Percentiles rank a stretch among this genome's conserved stretches.
phyloP scores from a whole-genome alignment of 495 filamentous ascomycete genomes.

The Xylaria palmicola region DNA sequence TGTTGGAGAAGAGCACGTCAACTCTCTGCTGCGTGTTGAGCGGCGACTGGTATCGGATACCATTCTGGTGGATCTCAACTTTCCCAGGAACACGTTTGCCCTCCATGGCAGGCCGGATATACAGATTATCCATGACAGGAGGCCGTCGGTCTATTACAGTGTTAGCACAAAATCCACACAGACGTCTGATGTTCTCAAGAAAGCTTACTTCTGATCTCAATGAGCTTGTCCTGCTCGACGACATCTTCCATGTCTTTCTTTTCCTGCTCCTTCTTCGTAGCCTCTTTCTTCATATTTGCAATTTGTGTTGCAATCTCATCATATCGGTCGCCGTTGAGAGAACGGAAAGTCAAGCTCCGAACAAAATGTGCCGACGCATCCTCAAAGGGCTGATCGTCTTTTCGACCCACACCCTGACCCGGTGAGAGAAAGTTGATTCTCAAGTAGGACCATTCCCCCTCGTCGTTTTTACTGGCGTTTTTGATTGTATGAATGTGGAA shows the following conservation, averaged over 20 bases:
- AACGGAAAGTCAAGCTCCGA: slow-evolving; percentile 89
- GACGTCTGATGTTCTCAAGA: not conserved
- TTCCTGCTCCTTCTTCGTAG: slow-evolving; percentile 88
- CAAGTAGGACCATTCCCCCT: slow-evolving; percentile 89
- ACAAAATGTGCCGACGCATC: slow-evolving; percentile 95
- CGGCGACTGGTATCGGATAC: slow-evolving; percentile 94
- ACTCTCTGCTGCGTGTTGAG: slow-evolving; percentile 76
- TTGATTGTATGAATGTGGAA: slow-evolving; percentile 99
- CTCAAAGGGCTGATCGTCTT: slow-evolving; percentile 98
- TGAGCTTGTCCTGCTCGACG: slow-evolving; percentile 96
- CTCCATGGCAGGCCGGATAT: slow-evolving; percentile 90
- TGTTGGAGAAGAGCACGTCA: slow-evolving; percentile 96
- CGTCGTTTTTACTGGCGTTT: slow-evolving; percentile 91
- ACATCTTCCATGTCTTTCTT: slow-evolving; percentile 99
- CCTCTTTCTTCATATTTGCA: slow-evolving; percentile 87
- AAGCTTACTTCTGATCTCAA: slow-evolving; percentile 79
- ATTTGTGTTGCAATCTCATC: slow-evolving; percentile 87
- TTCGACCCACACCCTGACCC: slow-evolving; percentile 94
- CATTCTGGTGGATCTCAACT: slow-evolving; percentile 97
- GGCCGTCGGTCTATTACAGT: slow-evolving; percentile 72
- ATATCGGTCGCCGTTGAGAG: slow-evolving; percentile 81
- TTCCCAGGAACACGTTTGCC: slow-evolving; percentile 93
- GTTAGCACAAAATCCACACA: slow-evolving; percentile 31
- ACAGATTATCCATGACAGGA: slow-evolving; percentile 82
- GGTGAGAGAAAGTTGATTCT: slow-evolving; percentile 97